Evolutionary conservation across 2,329 filamentous ascomycete species (phyloP).

Genomic region (Fusarium armeniacum): DNA sequence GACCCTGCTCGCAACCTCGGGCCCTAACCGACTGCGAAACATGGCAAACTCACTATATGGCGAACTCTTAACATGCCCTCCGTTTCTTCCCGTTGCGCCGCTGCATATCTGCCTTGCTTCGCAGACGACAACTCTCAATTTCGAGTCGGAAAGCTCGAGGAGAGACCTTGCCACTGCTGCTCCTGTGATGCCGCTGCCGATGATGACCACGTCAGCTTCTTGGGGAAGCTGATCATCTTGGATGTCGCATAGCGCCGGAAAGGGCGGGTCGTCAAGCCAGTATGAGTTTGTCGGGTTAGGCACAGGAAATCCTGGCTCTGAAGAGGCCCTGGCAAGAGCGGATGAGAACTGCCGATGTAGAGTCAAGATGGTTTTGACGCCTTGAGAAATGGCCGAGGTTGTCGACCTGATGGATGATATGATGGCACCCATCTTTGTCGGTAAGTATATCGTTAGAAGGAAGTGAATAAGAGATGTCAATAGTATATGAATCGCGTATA

Average conservation of each 20-base stretch:
- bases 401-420: slow-evolving; percentile 50
- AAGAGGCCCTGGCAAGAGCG: slow-evolving; percentile 51
- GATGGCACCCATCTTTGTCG: slow-evolving; percentile 52
- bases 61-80: slow-evolving; percentile 64
- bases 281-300: slow-evolving; percentile 60
- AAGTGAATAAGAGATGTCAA: neutral
- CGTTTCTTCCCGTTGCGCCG: slow-evolving; percentile 68
- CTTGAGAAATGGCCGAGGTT: slow-evolving; percentile 43
- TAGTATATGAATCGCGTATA: neutral
- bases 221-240: slow-evolving; percentile 53
- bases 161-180: slow-evolving; percentile 51
- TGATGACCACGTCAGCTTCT: slow-evolving; percentile 63
- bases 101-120: slow-evolving; percentile 65
- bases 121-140: slow-evolving; percentile 59
- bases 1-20: slow-evolving; percentile 57
- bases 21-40: slow-evolving; percentile 52
- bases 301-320: slow-evolving; percentile 58
- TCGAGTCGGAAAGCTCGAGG: slow-evolving; percentile 45
- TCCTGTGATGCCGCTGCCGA: slow-evolving; percentile 69
- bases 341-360: slow-evolving; percentile 49
- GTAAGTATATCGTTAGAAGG: neutral
- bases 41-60: slow-evolving; percentile 60
- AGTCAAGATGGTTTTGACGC: slow-evolving; percentile 46
- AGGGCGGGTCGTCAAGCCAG: slow-evolving; percentile 62
- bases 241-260: slow-evolving; percentile 57